Percentiles rank a stretch among this genome's conserved stretches.
phyloP scores from a whole-genome alignment of 2,329 filamentous ascomycete genomes.

The Colletotrichum sp. region DNA sequence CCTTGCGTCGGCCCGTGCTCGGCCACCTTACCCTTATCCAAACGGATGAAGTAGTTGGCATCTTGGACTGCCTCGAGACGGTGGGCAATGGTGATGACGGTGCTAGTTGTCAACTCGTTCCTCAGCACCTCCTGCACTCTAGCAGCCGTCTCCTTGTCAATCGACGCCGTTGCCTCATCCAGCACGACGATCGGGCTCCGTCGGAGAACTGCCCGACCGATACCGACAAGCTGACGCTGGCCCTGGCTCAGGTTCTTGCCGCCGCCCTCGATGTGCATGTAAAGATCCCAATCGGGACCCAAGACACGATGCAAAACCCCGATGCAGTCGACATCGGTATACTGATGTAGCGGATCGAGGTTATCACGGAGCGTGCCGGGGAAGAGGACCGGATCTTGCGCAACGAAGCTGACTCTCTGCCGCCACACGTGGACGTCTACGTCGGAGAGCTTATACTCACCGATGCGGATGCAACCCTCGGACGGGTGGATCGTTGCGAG shows the following conservation, averaged over 20 bases:
- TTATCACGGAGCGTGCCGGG: slow-evolving; percentile 66
- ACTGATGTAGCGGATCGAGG: slow-evolving; percentile 70
- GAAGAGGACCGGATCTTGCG: slow-evolving; percentile 68
- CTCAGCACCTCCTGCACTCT: slow-evolving; percentile 63
- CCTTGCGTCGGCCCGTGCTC: slow-evolving; percentile 47
- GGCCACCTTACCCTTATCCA: slow-evolving; percentile 57
- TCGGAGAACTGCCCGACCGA: slow-evolving; percentile 64
- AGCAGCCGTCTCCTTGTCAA: slow-evolving; percentile 63
- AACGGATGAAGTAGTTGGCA: slow-evolving; percentile 58
- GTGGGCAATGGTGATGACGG: slow-evolving; percentile 72
- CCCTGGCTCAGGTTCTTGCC: slow-evolving; percentile 68
- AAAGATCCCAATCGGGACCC: slow-evolving; percentile 49
- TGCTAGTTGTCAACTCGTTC: slow-evolving; percentile 58
- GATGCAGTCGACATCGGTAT: slow-evolving; percentile 55
- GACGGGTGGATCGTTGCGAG: slow-evolving; percentile 59
- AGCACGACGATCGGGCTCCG: slow-evolving; percentile 65
- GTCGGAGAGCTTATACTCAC: slow-evolving; percentile 54
- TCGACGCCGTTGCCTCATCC: slow-evolving; percentile 70
- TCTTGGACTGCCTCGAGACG: slow-evolving; percentile 66
- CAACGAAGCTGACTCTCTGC: slow-evolving; percentile 65
- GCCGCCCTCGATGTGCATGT: slow-evolving; percentile 60
- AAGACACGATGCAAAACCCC: slow-evolving; percentile 65
- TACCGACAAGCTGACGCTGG: slow-evolving; percentile 66
- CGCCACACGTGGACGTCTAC: slow-evolving; percentile 62
- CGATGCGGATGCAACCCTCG: slow-evolving; percentile 58